Evolutionary conservation across 2,329 filamentous ascomycete species (phyloP).

Genomic region (Pseudocercospora fijiensis): DNA sequence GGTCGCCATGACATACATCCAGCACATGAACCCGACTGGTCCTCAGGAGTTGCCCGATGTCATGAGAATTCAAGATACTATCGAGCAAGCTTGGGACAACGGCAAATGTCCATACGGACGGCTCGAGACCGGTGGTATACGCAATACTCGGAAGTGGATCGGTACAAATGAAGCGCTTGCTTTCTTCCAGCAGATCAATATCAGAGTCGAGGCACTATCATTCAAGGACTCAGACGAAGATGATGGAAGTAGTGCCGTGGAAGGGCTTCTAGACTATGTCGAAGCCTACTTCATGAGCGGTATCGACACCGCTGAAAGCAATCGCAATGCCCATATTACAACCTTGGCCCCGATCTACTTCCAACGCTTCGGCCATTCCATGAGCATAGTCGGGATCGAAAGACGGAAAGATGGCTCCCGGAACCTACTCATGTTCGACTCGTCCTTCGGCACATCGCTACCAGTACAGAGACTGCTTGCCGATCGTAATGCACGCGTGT

Average conservation of each 20-base stretch:
- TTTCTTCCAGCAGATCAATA: constrained; percentile 67
- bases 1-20: constrained; percentile 79
- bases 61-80: constrained; percentile 77
- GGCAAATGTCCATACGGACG: constrained; percentile 75
- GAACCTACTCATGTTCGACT: constrained; percentile 84
- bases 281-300: constrained; percentile 70
- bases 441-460: constrained; percentile 70
- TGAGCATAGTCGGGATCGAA: constrained; percentile 87
- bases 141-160: constrained; percentile 90
- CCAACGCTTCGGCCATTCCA: constrained; percentile 85
- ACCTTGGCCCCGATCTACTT: constrained; percentile 81
- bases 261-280: constrained; percentile 64
- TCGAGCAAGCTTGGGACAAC: constrained; percentile 83
- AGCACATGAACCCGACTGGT: constrained; percentile 25
- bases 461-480: constrained; percentile 61
- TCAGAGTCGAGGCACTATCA: constrained; percentile 54
- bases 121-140: constrained; percentile 80
- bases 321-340: constrained; percentile 68
- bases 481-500: constrained; percentile 40
- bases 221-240: constrained; percentile 38
- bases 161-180: constrained; percentile 88
- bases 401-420: constrained; percentile 60
- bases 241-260: constrained; percentile 51
- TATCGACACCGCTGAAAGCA: constrained; percentile 48
- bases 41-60: constrained; percentile 64